Percentiles rank a stretch among this genome's conserved stretches.
phyloP scores from a whole-genome alignment of 352 stramenopile genomes.

The Pythium phragmiticola region DNA sequence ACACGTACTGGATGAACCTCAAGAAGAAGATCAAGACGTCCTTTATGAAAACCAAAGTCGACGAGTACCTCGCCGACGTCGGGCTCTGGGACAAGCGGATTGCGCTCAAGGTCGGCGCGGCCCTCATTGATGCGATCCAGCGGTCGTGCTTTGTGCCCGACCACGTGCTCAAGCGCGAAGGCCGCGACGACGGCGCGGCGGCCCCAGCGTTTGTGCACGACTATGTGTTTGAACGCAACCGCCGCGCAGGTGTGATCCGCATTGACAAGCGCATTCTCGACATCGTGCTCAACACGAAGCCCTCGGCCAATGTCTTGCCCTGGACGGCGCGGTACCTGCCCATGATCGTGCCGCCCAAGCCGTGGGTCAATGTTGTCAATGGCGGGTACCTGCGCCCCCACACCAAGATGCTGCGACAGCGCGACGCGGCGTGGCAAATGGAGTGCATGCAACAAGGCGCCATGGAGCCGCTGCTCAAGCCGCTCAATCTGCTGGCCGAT shows the following conservation, averaged over 20 bases:
- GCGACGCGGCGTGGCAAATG: constrained; percentile 80
- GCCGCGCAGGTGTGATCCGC: constrained; percentile 74
- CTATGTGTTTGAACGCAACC: constrained; percentile 81
- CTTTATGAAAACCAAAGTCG: constrained; percentile 44
- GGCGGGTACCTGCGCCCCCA: constrained; percentile 94
- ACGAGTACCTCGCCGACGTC: constrained; percentile 65
- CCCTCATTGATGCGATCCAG: constrained; percentile 76
- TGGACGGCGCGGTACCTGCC: constrained; percentile 90
- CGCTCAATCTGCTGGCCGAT: constrained; percentile 91
- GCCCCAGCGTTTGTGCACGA: constrained; percentile 68
- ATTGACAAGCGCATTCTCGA: constrained; percentile 63
- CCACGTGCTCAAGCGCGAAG: constrained; percentile 34
- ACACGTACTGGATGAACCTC: constrained; percentile 30
- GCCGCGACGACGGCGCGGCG: constrained; percentile 25
- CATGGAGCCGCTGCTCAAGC: constrained; percentile 83
- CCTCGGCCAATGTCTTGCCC: constrained; percentile 59
- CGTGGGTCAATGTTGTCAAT: constrained; percentile 88
- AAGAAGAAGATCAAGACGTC: constrained; percentile 34
- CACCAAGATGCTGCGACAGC: constrained; percentile 92
- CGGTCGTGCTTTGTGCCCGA: constrained; percentile 73
- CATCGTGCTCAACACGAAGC: constrained; percentile 49
- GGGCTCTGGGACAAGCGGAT: constrained; percentile 86
- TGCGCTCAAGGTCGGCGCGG: constrained; percentile 89
- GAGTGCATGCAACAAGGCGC: constrained; percentile 88
- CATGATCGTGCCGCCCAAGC: constrained; percentile 95